Evolutionary conservation across 768 basidiomycete species (phyloP), one percentile per base, ranked within the genome.

Genomic region (Naganishia antarctica): DNA sequence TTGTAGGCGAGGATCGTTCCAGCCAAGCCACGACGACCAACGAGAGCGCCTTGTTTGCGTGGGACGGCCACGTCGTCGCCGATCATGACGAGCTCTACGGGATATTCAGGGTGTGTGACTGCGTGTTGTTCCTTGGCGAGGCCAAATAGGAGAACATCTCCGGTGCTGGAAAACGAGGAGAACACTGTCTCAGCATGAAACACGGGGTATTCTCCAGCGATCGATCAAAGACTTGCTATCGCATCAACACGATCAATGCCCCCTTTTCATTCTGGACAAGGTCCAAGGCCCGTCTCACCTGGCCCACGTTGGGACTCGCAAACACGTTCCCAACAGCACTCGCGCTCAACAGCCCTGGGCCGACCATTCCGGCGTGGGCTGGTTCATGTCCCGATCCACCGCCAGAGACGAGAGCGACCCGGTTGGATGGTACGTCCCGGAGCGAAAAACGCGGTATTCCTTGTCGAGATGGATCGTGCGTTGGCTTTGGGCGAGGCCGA

Each of bases 241-340:
- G 62, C 62, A 63, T 63, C 18, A 63, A 53, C 5, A 63, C 40
- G 31, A 40, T 46, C 49, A 63, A 50, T 13, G 49, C 41, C 4
- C 62, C 62, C 62, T 57, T 53, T 6, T 40, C 31, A 28, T 53
- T 40, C 34, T 40, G 40, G 25, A 83, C 83, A 37, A 83, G 74
- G 44, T 91, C 86, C 67, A 96, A 87, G 3, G 84, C 91, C 25
- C 87, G 82, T 53, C 84, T 82, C 57, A 97, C 88, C 77, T 96
- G 93, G 57, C 83, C 83, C 4, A 90, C 84, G 69, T 86, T 93
- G 0, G 93, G 93, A 18, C 88, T 90, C 1, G 93, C 91, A 73
- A 96, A 97, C 41, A 96, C 81, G 70, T 84, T 88, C 8, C 93
- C 93, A 69, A 86, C 90, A 7, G 94, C 88, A 32, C 91, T 90